Conservation (phyloP, 352 stramenopile species). For the Stramenopiles sp. region DNA sequence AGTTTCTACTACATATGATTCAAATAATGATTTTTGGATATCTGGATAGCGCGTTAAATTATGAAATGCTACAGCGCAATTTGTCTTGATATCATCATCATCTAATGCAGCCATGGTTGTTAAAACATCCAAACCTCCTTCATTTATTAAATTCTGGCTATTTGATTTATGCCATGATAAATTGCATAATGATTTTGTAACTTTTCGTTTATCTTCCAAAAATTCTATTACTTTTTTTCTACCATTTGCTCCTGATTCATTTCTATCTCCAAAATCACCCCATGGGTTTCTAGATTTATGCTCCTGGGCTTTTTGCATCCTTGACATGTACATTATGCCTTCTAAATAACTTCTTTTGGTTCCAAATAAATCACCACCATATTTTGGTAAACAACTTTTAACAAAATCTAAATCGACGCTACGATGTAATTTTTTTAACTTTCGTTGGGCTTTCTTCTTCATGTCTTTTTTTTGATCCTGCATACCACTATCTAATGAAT, state of each 20-base stretch:
- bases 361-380: not conserved
- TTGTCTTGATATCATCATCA: not conserved
- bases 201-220: not conserved
- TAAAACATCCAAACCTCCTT: constrained; percentile 3
- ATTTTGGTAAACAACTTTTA: not conserved
- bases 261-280: not conserved
- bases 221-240: not conserved
- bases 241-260: not conserved
- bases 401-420: not conserved
- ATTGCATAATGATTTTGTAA: not conserved
- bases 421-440: not conserved
- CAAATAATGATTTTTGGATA: not conserved
- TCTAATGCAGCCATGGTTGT: not conserved
- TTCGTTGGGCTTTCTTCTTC: not conserved
- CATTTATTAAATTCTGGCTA: not conserved
- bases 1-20: not conserved
- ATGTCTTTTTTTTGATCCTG: not conserved
- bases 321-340: constrained; percentile 2
- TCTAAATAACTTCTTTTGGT: not conserved
- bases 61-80: not conserved
- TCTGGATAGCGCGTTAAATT: not conserved
- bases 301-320: not conserved
- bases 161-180: constrained; percentile 8
- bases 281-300: constrained; percentile 6
- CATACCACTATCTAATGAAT: not conserved